Evolutionary conservation across 352 stramenopile species (phyloP), one percentile per base, ranked within the genome.

Genomic region (Pythium coloratum): DNA sequence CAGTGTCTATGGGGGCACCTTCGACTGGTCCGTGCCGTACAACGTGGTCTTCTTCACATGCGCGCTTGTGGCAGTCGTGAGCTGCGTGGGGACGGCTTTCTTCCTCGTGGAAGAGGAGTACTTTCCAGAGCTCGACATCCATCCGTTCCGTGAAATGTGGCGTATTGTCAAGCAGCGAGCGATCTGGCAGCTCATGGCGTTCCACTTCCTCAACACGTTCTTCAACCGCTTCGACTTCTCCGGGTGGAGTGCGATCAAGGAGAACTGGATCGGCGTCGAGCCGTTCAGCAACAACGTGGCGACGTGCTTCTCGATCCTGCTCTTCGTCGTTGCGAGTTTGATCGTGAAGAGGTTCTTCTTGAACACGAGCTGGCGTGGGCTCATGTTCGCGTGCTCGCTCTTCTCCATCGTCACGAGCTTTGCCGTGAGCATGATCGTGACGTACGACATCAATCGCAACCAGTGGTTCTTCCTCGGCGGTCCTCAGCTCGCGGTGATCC

Each of bases 381-480:
- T 88, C 34, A 87, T 91, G 75, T 55, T 86, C 40, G 65, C 55
- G 0, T 85, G 72, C 64, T 77, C 72, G 18, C 44, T 89, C 24
- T 76, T 82, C 59, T 75, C 74, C 24, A 86, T 84, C 40, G 32
- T 77, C 16, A 66, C 81, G 33, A 83, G 84, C 57, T 67, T 81
- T 30, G 57, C 50, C 6, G 75, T 87, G 28, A 78, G 78, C 47
- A 54, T 90, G 32, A 59, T 81, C 42, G 78, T 82, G 26, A 89
- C 77, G 1, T 90, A 83, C 40, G 77, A 87, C 62, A 67, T 90
- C 30, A 58, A 84, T 13, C 84, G 84, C 60, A 88, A 78, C 59
- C 67, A 86, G 58, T 91, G 82, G 84, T 89, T 92, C 68, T 90
- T 84, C 40, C 71, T 91, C 16, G 84, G 78, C 24, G 76, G 78